Evolutionary conservation across 1,284 basidiomycete species (phyloP).

Genomic region (Irpex sp.): DNA sequence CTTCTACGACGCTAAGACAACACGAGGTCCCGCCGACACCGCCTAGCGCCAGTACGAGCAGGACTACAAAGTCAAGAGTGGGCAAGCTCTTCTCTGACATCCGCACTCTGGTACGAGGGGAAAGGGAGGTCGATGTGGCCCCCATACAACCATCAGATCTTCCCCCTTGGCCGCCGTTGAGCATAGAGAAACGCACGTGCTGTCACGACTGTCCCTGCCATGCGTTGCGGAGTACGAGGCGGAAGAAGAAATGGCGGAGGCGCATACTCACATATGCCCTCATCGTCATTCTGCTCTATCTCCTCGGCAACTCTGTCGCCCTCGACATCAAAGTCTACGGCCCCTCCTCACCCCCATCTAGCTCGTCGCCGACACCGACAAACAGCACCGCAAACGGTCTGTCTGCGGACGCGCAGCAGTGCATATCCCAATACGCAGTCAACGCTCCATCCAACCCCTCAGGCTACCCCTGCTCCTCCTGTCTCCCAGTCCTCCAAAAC

Average conservation of each 20-base stretch:
- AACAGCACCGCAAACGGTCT: constrained; percentile 24
- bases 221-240: neutral
- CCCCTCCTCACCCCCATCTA: constrained; percentile 13
- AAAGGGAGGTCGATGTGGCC: constrained; percentile 24
- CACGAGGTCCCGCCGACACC: constrained; percentile 9
- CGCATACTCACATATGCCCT: constrained; percentile 30
- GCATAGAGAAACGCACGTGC: constrained; percentile 35
- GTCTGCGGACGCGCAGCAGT: constrained; percentile 39
- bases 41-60: neutral
- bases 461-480: constrained; percentile 46
- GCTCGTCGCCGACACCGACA: constrained; percentile 6
- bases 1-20: constrained; percentile 8
- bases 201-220: constrained; percentile 28
- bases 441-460: constrained; percentile 42
- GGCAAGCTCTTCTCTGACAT: constrained; percentile 35
- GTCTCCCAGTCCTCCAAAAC: constrained; percentile 37
- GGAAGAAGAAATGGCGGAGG: constrained; percentile 29
- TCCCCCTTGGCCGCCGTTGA: constrained; percentile 35
- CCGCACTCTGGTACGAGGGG: constrained; percentile 21
- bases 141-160: constrained; percentile 27
- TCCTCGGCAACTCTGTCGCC: constrained; percentile 39
- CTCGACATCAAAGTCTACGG: constrained; percentile 36
- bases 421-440: constrained; percentile 43
- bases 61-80: constrained; percentile 23
- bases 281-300: constrained; percentile 38